These are phyloP conservation scores for Periglandula ipomoeae DNA, from an alignment of 2,329 filamentous ascomycete genomes.

Conservation along the genomic window DNA sequence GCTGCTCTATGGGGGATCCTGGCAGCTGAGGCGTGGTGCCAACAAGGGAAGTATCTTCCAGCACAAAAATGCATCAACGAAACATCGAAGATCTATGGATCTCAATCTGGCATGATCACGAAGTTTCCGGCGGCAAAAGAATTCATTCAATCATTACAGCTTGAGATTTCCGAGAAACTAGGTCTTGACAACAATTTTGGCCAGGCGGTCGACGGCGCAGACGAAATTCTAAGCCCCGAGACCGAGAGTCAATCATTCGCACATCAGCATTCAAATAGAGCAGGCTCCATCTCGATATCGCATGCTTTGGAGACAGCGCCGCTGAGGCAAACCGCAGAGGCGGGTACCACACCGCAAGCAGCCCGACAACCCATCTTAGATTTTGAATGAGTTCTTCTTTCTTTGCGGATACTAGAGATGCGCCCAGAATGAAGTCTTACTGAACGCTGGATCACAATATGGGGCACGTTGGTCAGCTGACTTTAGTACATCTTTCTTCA, in stretches of 20 bases:
- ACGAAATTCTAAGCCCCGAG: slow-evolving; percentile 24
- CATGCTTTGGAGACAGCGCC: slow-evolving; percentile 42
- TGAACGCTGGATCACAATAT: too few relatives aligned
- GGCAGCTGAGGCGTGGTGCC: slow-evolving; percentile 75
- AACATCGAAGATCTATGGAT: slow-evolving; percentile 47
- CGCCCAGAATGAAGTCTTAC: too few relatives aligned
- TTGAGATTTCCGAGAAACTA: slow-evolving; percentile 38
- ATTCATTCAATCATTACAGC: slow-evolving; percentile 43
- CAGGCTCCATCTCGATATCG: slow-evolving; percentile 10
- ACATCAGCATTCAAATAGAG: slow-evolving; percentile 25
- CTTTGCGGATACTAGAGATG: not conserved
- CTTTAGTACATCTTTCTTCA: too few relatives aligned
- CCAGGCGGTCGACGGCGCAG: slow-evolving; percentile 27
- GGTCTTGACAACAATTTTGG: slow-evolving; percentile 19
- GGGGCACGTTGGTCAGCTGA: too few relatives aligned
- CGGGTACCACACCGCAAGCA: slow-evolving; percentile 1
- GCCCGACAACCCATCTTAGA: not conserved
- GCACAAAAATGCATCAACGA: slow-evolving; percentile 70
- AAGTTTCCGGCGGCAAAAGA: slow-evolving; percentile 41
- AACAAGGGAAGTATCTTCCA: slow-evolving; percentile 65
- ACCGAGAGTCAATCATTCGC: slow-evolving; percentile 41
- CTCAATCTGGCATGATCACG: slow-evolving; percentile 38
- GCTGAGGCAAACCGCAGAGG: slow-evolving; percentile 15
- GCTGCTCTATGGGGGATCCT: slow-evolving; percentile 83
- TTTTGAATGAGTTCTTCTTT: not conserved